phyloP scores from a whole-genome alignment of 73 alveolate species.

The Paramecium caudatum region DNA sequence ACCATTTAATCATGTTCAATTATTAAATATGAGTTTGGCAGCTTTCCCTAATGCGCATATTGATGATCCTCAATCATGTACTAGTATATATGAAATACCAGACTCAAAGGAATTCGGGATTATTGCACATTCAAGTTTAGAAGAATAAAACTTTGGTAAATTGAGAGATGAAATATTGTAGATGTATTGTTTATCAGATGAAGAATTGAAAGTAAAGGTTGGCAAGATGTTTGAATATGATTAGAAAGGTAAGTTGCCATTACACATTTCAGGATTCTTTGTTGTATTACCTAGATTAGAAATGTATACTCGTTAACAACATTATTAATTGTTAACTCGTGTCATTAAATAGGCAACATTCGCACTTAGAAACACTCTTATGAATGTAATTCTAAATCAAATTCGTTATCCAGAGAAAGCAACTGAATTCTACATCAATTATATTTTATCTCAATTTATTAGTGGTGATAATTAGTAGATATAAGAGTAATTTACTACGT shows the following conservation, averaged over 20 bases:
- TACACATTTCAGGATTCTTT: conserved; percentile 4
- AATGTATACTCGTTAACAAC: not conserved
- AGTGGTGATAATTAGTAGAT: conserved; percentile 18
- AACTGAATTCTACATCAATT: conserved; percentile 46
- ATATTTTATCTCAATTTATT: not conserved
- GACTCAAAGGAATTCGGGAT: not conserved
- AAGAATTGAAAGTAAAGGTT: conserved; percentile 26
- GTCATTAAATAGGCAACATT: not conserved
- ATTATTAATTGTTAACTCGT: not conserved
- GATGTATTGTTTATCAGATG: conserved; percentile 5
- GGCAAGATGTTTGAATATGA: conserved; percentile 15
- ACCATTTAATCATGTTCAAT: conserved; percentile 48
- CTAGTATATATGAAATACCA: conserved; percentile 40
- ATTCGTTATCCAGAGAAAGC: conserved; percentile 62
- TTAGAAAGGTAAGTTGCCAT: conserved; percentile 14
- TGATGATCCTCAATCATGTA: conserved; percentile 28
- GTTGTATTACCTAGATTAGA: conserved; percentile 54
- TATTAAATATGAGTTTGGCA: conserved; percentile 44
- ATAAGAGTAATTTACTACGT: conserved; percentile 53
- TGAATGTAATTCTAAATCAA: conserved; percentile 52
- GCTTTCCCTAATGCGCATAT: conserved; percentile 11
- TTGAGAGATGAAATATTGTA: conserved; percentile 6
- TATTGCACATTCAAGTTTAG: conserved; percentile 9
- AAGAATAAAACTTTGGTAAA: not conserved
- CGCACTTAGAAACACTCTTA: not conserved